Base-by-base conservation (phyloP, 164 flowering plant species). In the Chimonanthus salicifolius region DNA sequence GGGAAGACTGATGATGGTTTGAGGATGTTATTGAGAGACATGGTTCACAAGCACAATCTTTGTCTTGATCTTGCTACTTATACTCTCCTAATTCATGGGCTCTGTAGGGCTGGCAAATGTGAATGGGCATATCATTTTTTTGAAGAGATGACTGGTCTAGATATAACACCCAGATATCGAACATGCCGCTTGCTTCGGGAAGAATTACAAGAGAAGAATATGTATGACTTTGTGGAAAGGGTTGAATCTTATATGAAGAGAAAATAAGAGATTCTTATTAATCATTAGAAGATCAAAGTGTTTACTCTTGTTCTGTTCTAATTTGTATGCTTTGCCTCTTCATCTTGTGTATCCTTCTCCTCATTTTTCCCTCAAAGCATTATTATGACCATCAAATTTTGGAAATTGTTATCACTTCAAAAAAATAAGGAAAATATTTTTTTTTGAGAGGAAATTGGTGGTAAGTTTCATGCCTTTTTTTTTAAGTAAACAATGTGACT, bases 161-260 rank as follows among this genome's bases (percentile, higher is more conserved):
- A 77, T 13, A 76, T 93, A 21, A 81, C 54, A 47, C 96, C 93
- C 6, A 84, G 81, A 68, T 83, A 85, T 76, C 74, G 70, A 58
- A 93, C 98, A 5, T 93, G 94, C 58, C 82, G 83, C 11, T 75
- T 88, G 78, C 89, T 91, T 70, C 73, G 88, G 74, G 88, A 88
- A 49, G 86, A 83, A 75, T 68, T 88, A 46, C 85, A 83, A 62
- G 74, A 80, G 73, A 89, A 80, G 71, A 76, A 75, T 77, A 83
- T 89, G 92, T 62, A 81, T 80, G 87, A 75, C 70, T 83, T 80
- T 72, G 86, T 89, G 47, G 89, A 86, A 20, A 84, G 78, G 75
- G 75, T 93, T 72, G 92, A 89, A 73, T 78, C 11, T 71, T 67
- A 81, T 58, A 84, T 89, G 85, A 88, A 78, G 80, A 78, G 80